A percentile compares a stretch with the other conserved stretches of the same genome.
Conservation (phyloP, 2,329 filamentous ascomycete species). For the Colletotrichum sp. region DNA sequence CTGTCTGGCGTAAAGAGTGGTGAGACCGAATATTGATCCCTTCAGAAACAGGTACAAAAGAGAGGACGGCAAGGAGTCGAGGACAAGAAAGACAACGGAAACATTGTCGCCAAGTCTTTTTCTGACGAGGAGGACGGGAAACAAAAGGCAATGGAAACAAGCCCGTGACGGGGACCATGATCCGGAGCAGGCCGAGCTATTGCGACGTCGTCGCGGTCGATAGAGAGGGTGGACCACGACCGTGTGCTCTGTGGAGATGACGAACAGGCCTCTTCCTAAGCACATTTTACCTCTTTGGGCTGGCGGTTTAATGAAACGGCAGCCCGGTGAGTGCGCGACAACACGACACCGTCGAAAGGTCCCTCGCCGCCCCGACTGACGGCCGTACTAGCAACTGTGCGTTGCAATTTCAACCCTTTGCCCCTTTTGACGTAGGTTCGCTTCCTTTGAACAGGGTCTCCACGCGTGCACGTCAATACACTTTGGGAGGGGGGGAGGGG, state of each 20-base stretch:
- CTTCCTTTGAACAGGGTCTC: conserved; percentile 4
- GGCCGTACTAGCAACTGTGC: neutral
- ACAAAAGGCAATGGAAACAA: conserved; percentile 5
- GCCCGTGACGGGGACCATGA: neutral
- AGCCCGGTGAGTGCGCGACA: conserved; percentile 10
- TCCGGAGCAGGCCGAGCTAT: conserved; percentile 19
- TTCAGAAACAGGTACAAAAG: conserved; percentile 6
- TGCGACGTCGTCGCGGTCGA: conserved; percentile 13
- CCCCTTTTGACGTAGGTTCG: conserved; percentile 3
- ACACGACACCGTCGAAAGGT: neutral
- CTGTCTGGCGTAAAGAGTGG: conserved; percentile 11
- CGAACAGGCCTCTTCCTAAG: conserved; percentile 9
- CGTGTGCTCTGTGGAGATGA: conserved; percentile 18
- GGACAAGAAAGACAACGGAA: neutral
- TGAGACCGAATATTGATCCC: conserved; percentile 10
- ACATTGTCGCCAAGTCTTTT: neutral
- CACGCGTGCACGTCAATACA: conserved; percentile 15
- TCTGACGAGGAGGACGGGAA: neutral
- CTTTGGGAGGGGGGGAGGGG: neutral
- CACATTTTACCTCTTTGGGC: conserved; percentile 6
- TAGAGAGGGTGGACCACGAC: conserved; percentile 8
- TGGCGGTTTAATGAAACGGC: conserved; percentile 19
- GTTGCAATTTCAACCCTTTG: conserved; percentile 9
- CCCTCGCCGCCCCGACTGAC: neutral
- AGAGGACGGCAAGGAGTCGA: conserved; percentile 8